phyloP scores from a whole-genome alignment of 169 alveolate species.

The Plasmodium vivax region DNA sequence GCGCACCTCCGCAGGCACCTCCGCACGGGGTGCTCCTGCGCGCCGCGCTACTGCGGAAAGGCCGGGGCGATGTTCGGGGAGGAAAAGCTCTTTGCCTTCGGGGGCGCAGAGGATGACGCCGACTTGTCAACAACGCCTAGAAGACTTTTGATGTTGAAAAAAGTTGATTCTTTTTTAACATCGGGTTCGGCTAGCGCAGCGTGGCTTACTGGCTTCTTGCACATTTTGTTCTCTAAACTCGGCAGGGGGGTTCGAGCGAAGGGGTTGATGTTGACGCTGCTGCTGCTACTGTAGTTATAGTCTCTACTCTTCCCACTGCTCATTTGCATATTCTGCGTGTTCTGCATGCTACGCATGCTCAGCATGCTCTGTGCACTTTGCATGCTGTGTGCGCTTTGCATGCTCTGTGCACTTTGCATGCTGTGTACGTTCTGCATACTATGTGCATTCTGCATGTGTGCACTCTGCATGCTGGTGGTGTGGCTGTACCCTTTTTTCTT shows the following conservation, averaged over 20 bases:
- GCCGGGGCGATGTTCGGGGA: slow-evolving; percentile 9
- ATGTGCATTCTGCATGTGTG: background rate
- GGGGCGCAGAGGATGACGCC: background rate
- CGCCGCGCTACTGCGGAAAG: slow-evolving; percentile 19
- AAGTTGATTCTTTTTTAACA: slow-evolving; percentile 24
- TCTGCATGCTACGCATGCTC: background rate
- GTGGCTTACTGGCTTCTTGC: background rate
- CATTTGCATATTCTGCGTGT: background rate
- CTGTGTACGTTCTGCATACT: background rate
- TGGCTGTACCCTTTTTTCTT: slow-evolving; percentile 5
- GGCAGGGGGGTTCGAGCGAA: background rate
- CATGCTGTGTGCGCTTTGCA: background rate
- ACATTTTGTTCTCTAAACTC: slow-evolving; percentile 24
- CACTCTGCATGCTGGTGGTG: background rate
- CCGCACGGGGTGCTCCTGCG: background rate
- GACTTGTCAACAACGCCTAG: slow-evolving; percentile 36
- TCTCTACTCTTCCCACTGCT: background rate
- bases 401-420: background rate
- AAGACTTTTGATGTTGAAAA: slow-evolving; percentile 47
- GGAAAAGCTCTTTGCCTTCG: background rate
- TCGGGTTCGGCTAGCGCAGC: background rate
- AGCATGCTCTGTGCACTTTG: background rate
- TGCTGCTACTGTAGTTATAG: background rate
- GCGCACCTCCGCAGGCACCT: no score
- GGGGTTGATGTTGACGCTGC: background rate